These are phyloP conservation scores for Rhododendron simsii DNA, from an alignment of 148 eudicot genomes.

Conservation along the genomic window DNA sequence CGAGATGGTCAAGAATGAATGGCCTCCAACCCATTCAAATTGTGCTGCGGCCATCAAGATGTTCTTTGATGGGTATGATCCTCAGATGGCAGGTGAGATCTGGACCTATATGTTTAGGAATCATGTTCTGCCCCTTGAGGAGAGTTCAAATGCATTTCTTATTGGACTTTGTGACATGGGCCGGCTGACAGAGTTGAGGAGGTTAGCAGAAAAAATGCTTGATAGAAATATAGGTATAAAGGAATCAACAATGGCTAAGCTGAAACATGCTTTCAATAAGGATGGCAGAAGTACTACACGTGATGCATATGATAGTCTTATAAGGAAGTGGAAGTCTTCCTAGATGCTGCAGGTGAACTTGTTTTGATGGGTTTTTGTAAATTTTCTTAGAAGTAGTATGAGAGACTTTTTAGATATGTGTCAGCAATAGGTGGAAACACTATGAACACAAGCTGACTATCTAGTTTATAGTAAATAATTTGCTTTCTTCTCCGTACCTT, in stretches of 20 bases:
- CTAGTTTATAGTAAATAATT: not conserved
- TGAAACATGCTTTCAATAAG: conserved; percentile 44
- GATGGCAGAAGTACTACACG: conserved; percentile 41
- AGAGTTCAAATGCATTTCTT: conserved; percentile 63
- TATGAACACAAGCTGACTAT: not conserved
- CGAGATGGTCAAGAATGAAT: conserved; percentile 83
- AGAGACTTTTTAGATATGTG: not conserved
- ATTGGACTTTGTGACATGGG: conserved; percentile 49
- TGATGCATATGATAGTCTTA: conserved; percentile 53
- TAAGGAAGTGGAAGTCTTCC: conserved; percentile 59
- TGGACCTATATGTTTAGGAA: conserved; percentile 64
- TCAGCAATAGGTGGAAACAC: conserved; percentile 7
- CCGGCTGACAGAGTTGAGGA: conserved; percentile 53
- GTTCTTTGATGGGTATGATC: conserved; percentile 73
- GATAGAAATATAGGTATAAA: conserved; percentile 51
- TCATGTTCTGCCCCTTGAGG: conserved; percentile 43
- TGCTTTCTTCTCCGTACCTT: not conserved
- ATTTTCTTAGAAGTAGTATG: not conserved
- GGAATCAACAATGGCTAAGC: conserved; percentile 63
- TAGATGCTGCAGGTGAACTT: conserved; percentile 12
- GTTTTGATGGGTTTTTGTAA: not conserved
- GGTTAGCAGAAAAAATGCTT: conserved; percentile 56
- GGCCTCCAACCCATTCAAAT: conserved; percentile 50
- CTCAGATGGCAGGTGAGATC: conserved; percentile 64
- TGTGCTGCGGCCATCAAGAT: conserved; percentile 56